These are phyloP conservation scores for Russula ochroleuca DNA, from an alignment of 768 basidiomycete species.

Conservation along the genomic window DNA sequence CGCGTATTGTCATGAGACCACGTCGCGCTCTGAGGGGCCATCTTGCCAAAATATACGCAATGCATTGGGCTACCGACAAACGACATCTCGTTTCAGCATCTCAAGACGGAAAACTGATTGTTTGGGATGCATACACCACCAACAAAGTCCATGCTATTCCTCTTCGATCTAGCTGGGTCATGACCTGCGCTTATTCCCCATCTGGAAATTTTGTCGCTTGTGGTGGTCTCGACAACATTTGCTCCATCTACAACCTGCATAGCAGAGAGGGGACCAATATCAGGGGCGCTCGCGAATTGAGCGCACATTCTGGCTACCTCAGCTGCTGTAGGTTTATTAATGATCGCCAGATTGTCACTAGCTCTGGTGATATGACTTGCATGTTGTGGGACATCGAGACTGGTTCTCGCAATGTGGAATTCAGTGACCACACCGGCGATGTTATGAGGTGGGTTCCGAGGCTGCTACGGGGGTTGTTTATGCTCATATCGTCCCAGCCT, in stretches of 20 bases:
- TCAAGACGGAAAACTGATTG: constrained; percentile 98
- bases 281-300: constrained; percentile 90
- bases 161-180: constrained; percentile 97
- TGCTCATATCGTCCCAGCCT: constrained; percentile 48
- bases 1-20: constrained; percentile 95
- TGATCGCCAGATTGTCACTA: constrained; percentile 97
- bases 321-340: constrained; percentile 98
- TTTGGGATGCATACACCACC: constrained; percentile 99
- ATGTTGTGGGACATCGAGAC: constrained; percentile 99
- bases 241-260: constrained; percentile 94
- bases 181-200: constrained; percentile 99
- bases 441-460: constrained; percentile 82
- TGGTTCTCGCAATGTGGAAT: constrained; percentile 95
- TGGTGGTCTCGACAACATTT: constrained; percentile 98
- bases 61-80: constrained; percentile 98
- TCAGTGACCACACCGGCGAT: constrained; percentile 98
- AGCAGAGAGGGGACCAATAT: constrained; percentile 70
- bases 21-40: constrained; percentile 94
- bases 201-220: constrained; percentile 97
- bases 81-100: constrained; percentile 99
- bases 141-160: constrained; percentile 99
- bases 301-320: constrained; percentile 97
- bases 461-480: constrained; percentile 6
- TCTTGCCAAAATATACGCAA: constrained; percentile 98
- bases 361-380: constrained; percentile 98